Conservation (phyloP, 2,329 filamentous ascomycete genomes). For the Rhinocladiella similis region DNA sequence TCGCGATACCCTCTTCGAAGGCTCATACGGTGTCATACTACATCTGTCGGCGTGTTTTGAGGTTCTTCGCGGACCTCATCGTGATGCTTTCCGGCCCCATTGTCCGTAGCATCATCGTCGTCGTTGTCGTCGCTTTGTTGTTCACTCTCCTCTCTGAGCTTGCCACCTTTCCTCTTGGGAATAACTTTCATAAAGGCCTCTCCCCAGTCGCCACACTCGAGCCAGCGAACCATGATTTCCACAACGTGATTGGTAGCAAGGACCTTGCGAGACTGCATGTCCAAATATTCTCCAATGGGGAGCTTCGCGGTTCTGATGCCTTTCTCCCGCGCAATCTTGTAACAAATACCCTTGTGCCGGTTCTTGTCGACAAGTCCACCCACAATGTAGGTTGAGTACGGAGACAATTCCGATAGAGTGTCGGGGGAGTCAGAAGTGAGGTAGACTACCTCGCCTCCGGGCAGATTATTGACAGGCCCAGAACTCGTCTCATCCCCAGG, state of each 20-base stretch:
- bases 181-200: slow-evolving; percentile 85
- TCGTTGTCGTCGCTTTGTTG: not conserved
- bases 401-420: slow-evolving; percentile 78
- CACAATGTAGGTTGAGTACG: slow-evolving; percentile 87
- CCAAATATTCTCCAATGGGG: slow-evolving; percentile 92
- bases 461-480: not conserved
- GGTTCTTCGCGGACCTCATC: no score
- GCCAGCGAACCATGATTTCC: slow-evolving; percentile 93
- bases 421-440: slow-evolving; percentile 89
- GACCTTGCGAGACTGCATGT: slow-evolving; percentile 83
- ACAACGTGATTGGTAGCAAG: slow-evolving; percentile 93
- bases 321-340: slow-evolving; percentile 71
- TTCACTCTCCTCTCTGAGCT: slow-evolving; percentile 50
- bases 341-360: slow-evolving; percentile 90
- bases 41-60: no score
- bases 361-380: slow-evolving; percentile 96
- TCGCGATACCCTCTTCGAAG: no score
- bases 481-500: not conserved
- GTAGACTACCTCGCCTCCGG: slow-evolving; percentile 70
- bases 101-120: not conserved
- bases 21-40: no score
- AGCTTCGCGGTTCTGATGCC: slow-evolving; percentile 80
- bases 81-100: slow-evolving; percentile 6
- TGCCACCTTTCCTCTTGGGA: slow-evolving; percentile 83
- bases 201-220: slow-evolving; percentile 89